phyloP scores from a whole-genome alignment of 2,329 filamentous ascomycete genomes.

The Botrytis tulipae region DNA sequence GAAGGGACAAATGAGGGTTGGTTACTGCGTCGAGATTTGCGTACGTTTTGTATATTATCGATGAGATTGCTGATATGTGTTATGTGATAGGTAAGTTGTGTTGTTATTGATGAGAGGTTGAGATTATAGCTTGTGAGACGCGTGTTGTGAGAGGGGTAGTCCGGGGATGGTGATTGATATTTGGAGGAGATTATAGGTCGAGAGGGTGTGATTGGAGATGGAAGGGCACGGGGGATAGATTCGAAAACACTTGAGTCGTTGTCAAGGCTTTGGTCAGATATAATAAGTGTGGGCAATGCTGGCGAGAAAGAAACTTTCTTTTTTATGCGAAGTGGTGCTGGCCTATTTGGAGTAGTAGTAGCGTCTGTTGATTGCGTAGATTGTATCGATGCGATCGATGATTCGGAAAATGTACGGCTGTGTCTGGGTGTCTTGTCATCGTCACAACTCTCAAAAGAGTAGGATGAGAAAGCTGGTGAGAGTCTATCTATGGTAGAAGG shows the following conservation, averaged over 20 bases:
- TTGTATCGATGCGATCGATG: slow-evolving; percentile 8
- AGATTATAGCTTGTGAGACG: slow-evolving; percentile 9
- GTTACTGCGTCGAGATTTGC: slow-evolving; percentile 29
- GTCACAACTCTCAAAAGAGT: slow-evolving; percentile 22
- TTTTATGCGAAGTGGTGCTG: slow-evolving; percentile 27
- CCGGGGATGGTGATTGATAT: slow-evolving; percentile 4
- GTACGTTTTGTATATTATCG: slow-evolving; percentile 21
- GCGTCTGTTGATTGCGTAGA: neutral
- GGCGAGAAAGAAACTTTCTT: slow-evolving; percentile 37
- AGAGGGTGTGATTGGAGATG: neutral
- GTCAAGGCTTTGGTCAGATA: neutral
- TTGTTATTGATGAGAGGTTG: slow-evolving; percentile 26
- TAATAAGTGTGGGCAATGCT: slow-evolving; percentile 9
- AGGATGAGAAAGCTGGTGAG: slow-evolving; percentile 24
- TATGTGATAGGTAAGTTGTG: slow-evolving; percentile 20
- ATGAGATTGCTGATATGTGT: slow-evolving; percentile 24
- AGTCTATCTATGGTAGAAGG: slow-evolving; percentile 21
- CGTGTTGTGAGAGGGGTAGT: neutral
- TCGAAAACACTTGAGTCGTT: neutral
- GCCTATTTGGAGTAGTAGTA: slow-evolving; percentile 7
- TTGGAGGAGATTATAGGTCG: neutral
- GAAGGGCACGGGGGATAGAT: neutral
- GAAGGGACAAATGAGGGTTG: slow-evolving; percentile 17
- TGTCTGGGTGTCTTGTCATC: slow-evolving; percentile 14
- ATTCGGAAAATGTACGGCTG: slow-evolving; percentile 17